Percentiles rank a stretch among this genome's conserved stretches.
phyloP scores from a whole-genome alignment of 2,329 filamentous ascomycete genomes.

The Scedosporium aurantiacum region DNA sequence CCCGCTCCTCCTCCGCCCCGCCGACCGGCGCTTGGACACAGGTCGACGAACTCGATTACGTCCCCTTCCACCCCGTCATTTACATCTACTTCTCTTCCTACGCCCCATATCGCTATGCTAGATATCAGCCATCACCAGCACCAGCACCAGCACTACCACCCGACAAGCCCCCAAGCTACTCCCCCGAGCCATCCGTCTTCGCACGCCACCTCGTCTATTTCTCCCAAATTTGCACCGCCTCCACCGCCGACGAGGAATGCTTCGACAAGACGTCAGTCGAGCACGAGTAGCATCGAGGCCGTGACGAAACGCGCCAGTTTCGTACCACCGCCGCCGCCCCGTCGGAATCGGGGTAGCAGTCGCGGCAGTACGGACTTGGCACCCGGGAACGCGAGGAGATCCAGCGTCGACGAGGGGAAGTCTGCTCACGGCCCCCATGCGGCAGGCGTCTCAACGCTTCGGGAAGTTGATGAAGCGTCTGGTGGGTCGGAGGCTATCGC shows the following conservation, averaged over 20 bases:
- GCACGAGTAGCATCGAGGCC: conserved; percentile 29
- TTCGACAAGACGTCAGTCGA: conserved; percentile 33
- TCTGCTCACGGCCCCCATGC: conserved; percentile 6
- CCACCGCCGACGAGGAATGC: conserved; percentile 33
- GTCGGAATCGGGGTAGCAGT: conserved; percentile 35
- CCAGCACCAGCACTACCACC: too few species aligned
- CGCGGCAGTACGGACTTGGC: conserved; percentile 26
- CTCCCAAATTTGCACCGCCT: conserved; percentile 18
- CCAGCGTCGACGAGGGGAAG: conserved; percentile 20
- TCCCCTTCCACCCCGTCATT: conserved; percentile 8
- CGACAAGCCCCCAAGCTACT: background rate
- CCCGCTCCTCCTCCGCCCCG: conserved; percentile 46
- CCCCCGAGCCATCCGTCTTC: background rate
- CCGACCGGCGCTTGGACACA: conserved; percentile 26
- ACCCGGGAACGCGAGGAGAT: conserved; percentile 16
- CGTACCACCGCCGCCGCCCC: conserved; percentile 37
- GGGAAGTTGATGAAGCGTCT: background rate
- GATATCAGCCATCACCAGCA: conserved; percentile 3
- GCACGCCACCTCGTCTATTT: background rate
- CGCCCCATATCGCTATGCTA: conserved; percentile 13
- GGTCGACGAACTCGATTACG: conserved; percentile 15
- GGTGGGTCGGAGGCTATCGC: conserved; percentile 7
- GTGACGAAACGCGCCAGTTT: conserved; percentile 14
- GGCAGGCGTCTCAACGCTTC: background rate
- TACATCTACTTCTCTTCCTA: conserved; percentile 11